Evolutionary conservation across 1,284 basidiomycete species (phyloP).

Genomic region (Schizophyllum amplum): DNA sequence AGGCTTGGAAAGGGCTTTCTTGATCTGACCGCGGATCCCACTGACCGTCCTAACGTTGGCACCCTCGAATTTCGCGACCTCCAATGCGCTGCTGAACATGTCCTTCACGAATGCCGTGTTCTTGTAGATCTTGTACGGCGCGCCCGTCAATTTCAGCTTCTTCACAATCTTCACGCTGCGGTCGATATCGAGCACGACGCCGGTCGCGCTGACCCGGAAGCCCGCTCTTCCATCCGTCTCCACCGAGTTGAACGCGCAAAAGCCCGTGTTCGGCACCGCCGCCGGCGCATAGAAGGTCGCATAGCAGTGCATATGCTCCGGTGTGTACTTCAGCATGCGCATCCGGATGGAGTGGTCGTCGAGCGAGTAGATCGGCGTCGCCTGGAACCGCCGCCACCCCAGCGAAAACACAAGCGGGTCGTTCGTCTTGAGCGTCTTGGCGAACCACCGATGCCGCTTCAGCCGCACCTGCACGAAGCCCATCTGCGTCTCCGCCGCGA

Average conservation of each 20-base stretch:
- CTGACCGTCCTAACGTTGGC: conserved; percentile 94
- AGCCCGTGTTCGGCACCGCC: conserved; percentile 80
- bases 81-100: conserved; percentile 91
- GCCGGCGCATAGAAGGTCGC: conserved; percentile 96
- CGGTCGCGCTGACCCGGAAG: conserved; percentile 91
- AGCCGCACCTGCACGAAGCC: conserved; percentile 93
- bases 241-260: conserved; percentile 94
- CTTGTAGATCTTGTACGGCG: conserved; percentile 96
- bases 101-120: conserved; percentile 98
- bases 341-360: conserved; percentile 97
- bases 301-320: conserved; percentile 98
- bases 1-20: conserved; percentile 90
- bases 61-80: conserved; percentile 98
- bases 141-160: conserved; percentile 95
- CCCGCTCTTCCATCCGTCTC: conserved; percentile 40
- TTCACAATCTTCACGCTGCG: conserved; percentile 93
- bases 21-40: conserved; percentile 93
- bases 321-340: conserved; percentile 99
- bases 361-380: conserved; percentile 89
- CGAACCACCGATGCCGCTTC: conserved; percentile 95
- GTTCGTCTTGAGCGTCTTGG: conserved; percentile 92
- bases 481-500: conserved; percentile 86
- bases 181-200: conserved; percentile 92
- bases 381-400: conserved; percentile 96
- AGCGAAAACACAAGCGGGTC: conserved; percentile 94